Evolutionary conservation across 2,329 filamentous ascomycete species (phyloP).

Genomic region (Leptographium flavum): DNA sequence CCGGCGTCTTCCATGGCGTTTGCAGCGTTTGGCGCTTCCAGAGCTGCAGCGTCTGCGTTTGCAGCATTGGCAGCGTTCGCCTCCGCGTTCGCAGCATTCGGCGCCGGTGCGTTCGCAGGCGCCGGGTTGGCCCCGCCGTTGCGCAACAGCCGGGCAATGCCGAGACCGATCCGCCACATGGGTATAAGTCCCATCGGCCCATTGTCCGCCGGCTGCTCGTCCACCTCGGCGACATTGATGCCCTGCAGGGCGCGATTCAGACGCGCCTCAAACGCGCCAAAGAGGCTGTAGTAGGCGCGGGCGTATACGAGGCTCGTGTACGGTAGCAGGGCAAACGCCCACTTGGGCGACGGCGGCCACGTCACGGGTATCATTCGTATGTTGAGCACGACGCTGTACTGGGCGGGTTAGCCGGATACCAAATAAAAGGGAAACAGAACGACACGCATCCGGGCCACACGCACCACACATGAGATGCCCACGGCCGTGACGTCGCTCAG

Average conservation of each 20-base stretch:
- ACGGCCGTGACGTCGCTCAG: conserved; percentile 27
- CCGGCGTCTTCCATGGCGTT: too few species aligned
- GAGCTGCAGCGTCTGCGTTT: too few species aligned
- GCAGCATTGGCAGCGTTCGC: too few species aligned
- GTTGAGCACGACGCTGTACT: conserved; percentile 34
- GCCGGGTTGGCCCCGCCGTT: too few species aligned
- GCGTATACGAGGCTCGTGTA: conserved; percentile 25
- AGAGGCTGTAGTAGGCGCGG: conserved; percentile 30
- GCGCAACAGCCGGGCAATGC: too few species aligned
- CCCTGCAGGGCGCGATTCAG: conserved; percentile 33
- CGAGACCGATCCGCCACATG: too few species aligned
- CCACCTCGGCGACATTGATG: neutral
- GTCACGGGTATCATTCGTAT: conserved; percentile 28
- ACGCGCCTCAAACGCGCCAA: conserved; percentile 30
- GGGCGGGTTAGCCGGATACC: neutral
- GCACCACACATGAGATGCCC: conserved; percentile 27
- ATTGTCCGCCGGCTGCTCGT: neutral
- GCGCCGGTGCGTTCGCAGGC: too few species aligned
- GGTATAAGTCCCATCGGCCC: too few species aligned
- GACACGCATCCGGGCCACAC: too few species aligned
- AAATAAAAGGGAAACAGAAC: conserved; percentile 10
- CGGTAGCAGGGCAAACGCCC: conserved; percentile 35
- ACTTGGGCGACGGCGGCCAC: conserved; percentile 40
- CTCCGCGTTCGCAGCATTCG: too few species aligned
- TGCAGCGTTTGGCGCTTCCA: too few species aligned